These are phyloP conservation scores for Gonium pectorale DNA, from an alignment of 139 green algal species.

Conservation along the genomic window DNA sequence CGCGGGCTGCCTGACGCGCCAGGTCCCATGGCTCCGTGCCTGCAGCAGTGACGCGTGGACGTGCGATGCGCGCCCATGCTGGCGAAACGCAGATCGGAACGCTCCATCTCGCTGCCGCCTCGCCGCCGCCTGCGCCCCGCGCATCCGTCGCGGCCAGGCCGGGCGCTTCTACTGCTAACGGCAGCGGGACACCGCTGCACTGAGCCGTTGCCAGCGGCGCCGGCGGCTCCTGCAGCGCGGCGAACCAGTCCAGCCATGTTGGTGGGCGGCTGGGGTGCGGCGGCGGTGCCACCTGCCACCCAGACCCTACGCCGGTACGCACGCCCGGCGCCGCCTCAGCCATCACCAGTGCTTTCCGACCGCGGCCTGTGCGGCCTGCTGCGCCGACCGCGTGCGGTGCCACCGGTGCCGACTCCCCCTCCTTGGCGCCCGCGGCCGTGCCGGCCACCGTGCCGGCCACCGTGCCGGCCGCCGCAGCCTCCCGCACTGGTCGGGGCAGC, in stretches of 20 bases:
- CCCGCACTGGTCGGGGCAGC: background rate
- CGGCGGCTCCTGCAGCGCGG: background rate
- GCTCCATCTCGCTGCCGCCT: background rate
- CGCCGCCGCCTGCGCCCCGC: background rate
- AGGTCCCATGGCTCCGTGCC: background rate
- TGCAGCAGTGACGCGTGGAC: background rate
- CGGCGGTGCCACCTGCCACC: no score
- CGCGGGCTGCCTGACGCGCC: conserved; percentile 9
- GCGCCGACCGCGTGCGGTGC: no score
- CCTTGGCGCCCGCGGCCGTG: background rate
- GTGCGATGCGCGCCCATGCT: background rate
- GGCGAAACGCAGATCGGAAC: background rate
- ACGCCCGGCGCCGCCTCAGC: no score
- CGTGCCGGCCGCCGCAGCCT: background rate
- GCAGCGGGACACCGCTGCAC: no score
- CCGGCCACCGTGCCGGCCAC: no score
- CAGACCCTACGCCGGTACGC: no score
- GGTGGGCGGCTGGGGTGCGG: background rate
- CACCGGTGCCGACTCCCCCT: no score
- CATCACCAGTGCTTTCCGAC: no score
- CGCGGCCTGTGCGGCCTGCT: no score
- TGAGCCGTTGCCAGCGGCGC: background rate
- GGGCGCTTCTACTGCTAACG: no score
- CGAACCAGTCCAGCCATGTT: conserved; percentile 20
- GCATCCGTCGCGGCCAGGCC: background rate